These are phyloP conservation scores for Plasmodium gaboni DNA, from an alignment of 169 alveolate species.

Conservation along the genomic window DNA sequence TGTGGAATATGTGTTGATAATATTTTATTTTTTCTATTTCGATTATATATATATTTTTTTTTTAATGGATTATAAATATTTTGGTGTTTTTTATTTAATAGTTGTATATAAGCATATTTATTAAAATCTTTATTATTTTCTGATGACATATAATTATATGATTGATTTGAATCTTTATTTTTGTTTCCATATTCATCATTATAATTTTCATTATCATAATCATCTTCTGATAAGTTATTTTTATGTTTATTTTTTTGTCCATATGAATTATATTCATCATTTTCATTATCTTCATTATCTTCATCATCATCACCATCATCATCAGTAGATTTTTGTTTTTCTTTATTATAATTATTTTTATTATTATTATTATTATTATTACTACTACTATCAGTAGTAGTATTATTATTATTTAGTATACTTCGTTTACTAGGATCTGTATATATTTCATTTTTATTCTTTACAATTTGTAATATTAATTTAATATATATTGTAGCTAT, in stretches of 20 bases:
- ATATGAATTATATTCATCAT: background rate
- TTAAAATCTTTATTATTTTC: background rate
- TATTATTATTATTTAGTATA: background rate
- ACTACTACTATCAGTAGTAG: background rate
- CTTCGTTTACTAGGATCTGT: conserved; percentile 22
- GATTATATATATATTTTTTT: background rate
- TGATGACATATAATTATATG: background rate
- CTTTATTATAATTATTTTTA: background rate
- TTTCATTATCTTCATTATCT: background rate
- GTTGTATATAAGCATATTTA: conserved; percentile 14
- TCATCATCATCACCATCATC: conserved; percentile 3
- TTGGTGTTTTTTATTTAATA: background rate
- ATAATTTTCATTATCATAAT: background rate
- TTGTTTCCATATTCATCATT: background rate
- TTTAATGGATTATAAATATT: background rate
- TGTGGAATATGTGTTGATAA: background rate
- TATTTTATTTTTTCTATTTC: background rate
- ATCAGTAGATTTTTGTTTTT: background rate
- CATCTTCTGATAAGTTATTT: background rate
- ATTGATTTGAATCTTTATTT: background rate
- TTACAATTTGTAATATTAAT: conserved; percentile 45
- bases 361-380: background rate
- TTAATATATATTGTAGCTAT: conserved; percentile 23
- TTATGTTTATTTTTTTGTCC: background rate
- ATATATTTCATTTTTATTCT: conserved; percentile 46